Percentiles rank a stretch among this genome's conserved stretches.
phyloP scores from a whole-genome alignment of 2,329 filamentous ascomycete genomes.

The Botrytis elliptica region DNA sequence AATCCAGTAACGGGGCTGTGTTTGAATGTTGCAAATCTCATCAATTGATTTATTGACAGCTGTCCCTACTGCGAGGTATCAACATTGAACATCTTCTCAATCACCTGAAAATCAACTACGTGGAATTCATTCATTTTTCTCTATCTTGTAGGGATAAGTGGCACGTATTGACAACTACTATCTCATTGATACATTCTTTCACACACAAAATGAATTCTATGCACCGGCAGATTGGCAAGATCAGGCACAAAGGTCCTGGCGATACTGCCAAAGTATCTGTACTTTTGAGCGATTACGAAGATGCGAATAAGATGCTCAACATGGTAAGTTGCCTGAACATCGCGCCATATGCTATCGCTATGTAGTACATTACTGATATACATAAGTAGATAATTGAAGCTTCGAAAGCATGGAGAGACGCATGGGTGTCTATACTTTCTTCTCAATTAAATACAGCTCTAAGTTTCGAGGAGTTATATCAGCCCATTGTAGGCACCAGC shows the following conservation, averaged over 20 bases:
- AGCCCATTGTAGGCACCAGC: constrained; percentile 68
- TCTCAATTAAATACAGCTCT: constrained; percentile 66
- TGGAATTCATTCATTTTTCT: constrained; percentile 16
- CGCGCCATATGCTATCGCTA: neutral
- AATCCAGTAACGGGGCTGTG: constrained; percentile 8
- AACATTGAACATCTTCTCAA: neutral
- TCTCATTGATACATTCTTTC: constrained; percentile 20
- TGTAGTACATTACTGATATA: constrained; percentile 23
- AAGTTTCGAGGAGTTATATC: constrained; percentile 71
- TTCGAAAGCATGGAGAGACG: constrained; percentile 72
- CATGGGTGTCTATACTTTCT: constrained; percentile 71
- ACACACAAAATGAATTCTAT: constrained; percentile 62
- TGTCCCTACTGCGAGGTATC: constrained; percentile 6
- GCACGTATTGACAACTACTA: constrained; percentile 12
- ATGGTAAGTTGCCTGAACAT: constrained; percentile 52
- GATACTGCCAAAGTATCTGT: constrained; percentile 75
- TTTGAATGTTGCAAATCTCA: neutral
- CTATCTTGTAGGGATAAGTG: neutral
- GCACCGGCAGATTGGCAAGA: constrained; percentile 71
- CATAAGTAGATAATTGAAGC: constrained; percentile 67
- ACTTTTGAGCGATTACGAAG: constrained; percentile 75
- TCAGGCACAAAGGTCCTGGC: constrained; percentile 65
- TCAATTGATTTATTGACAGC: constrained; percentile 2
- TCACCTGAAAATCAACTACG: neutral
- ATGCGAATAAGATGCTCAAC: constrained; percentile 71